Conservation (phyloP, 2,329 filamentous ascomycete species). For the Sordariomycetes sp. region DNA sequence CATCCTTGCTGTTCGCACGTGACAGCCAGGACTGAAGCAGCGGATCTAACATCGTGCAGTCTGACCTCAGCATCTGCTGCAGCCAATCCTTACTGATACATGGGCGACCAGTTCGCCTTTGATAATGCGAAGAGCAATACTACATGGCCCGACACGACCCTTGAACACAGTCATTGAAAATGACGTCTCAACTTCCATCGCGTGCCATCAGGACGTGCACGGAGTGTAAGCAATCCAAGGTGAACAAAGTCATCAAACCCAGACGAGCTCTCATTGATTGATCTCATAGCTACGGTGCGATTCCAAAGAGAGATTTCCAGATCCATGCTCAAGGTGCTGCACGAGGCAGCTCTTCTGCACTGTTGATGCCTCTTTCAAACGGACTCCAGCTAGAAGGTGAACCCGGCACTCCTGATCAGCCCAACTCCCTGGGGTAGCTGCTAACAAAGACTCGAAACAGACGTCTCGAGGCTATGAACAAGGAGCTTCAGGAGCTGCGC, state of each 20-base stretch:
- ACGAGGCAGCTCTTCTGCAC: conserved; percentile 16
- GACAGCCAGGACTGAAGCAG: no score
- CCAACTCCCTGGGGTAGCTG: neutral
- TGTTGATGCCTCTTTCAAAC: conserved; percentile 19
- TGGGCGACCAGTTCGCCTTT: no score
- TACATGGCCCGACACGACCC: no score
- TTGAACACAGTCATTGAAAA: no score
- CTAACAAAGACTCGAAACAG: conserved; percentile 7
- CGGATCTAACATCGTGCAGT: no score
- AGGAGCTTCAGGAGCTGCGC: conserved; percentile 19
- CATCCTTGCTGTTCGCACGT: no score
- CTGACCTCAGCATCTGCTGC: neutral
- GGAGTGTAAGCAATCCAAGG: conserved; percentile 5
- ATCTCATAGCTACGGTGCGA: conserved; percentile 18
- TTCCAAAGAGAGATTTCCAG: conserved; percentile 19
- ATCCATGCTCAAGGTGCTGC: conserved; percentile 18
- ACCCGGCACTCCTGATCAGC: conserved; percentile 2
- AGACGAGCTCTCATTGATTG: neutral
- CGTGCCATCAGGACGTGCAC: conserved; percentile 3
- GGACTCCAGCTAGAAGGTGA: conserved; percentile 20
- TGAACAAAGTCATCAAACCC: neutral
- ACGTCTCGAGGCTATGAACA: conserved; percentile 20
- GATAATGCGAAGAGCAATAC: no score
- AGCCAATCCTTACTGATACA: no score
- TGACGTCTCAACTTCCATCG: no score